Evolutionary conservation across 129 eudicot genomes (phyloP), one percentile per base, ranked within the genome.

Genomic region (Artemisia annua): DNA sequence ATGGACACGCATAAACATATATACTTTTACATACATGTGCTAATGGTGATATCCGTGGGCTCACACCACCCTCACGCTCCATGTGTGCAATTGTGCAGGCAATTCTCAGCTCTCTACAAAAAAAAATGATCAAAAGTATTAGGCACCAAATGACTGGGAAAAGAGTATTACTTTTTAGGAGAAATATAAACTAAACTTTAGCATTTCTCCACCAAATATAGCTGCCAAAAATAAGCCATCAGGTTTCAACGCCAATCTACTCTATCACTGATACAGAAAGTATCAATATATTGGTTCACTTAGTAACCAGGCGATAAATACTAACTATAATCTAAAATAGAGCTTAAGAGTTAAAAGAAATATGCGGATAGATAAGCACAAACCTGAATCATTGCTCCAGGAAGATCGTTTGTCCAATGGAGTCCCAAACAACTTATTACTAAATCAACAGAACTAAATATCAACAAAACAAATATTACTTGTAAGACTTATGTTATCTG

Each of bases 341-440:
- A 43, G 13, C 11, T 44, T 58, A 22, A 56, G 56, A 48, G 53
- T 9, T 9, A 48, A 48, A 11, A 48, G 26, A 24, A 24, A 1
- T 1, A 24, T 24, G 62, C 62, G 13, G 18, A 44, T 49, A 49
- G 11, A 66, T 48, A 85, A 77, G 70, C 79, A 76, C 66, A 24
- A 55, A 87, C 98, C 95, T 92, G 98, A 75, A 89, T 93, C 98
- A 94, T 89, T 72, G 97, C 97, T 62, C 98, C 98, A 76, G 97
- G 97, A 72, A 93, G 97, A 84, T 93, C 98, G 78, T 93, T 93
- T 67, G 98, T 93, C 98, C 98, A 93, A 70, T 93, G 97, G 58
- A 93, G 97, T 69, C 98, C 96, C 88, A 94, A 90, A 86, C 98
- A 82, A 75, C 98, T 85, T 71, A 94, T 84, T 48, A 94, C 90